A percentile compares a stretch with the other conserved stretches of the same genome.
These are phyloP conservation scores for Orbilia brochopaga DNA, from an alignment of 2,329 filamentous ascomycete genomes.

Conservation along the genomic window DNA sequence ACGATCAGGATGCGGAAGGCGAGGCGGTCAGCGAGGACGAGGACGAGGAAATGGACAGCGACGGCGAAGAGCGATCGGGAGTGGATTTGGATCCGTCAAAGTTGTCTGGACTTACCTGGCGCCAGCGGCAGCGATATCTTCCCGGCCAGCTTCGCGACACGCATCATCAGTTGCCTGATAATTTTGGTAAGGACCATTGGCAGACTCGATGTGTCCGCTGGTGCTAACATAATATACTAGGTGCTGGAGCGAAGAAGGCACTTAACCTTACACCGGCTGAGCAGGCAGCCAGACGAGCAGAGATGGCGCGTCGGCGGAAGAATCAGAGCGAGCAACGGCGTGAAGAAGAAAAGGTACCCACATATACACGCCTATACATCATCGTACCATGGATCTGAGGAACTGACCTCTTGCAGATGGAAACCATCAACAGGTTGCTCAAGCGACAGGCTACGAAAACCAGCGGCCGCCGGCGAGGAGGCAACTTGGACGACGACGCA, in stretches of 20 bases:
- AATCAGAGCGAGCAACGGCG: constrained; percentile 78
- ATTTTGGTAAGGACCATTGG: constrained; percentile 53
- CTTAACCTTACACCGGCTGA: constrained; percentile 70
- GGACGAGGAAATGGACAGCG: constrained; percentile 51
- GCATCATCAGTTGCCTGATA: constrained; percentile 61
- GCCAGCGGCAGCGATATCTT: constrained; percentile 67
- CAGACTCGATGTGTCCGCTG: neutral
- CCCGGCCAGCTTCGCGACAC: constrained; percentile 59
- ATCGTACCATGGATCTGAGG: neutral
- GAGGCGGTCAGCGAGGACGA: constrained; percentile 55
- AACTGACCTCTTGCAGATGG: constrained; percentile 66
- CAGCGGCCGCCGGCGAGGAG: constrained; percentile 61
- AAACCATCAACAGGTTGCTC: constrained; percentile 87
- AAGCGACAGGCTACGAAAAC: constrained; percentile 84
- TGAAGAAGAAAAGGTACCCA: constrained; percentile 72
- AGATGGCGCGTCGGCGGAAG: constrained; percentile 76
- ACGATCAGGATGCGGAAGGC: constrained; percentile 38
- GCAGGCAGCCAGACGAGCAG: constrained; percentile 73
- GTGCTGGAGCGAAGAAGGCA: constrained; percentile 34
- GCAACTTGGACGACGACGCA: constrained; percentile 58
- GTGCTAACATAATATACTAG: constrained; percentile 34
- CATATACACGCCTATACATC: neutral
- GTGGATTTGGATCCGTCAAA: constrained; percentile 63
- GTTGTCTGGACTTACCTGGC: constrained; percentile 70
- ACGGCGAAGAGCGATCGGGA: constrained; percentile 22